Evolutionary conservation across 129 eudicot genomes (phyloP), one percentile per base, ranked within the genome.

Genomic region (Rutidosis leptorrhynchoides): DNA sequence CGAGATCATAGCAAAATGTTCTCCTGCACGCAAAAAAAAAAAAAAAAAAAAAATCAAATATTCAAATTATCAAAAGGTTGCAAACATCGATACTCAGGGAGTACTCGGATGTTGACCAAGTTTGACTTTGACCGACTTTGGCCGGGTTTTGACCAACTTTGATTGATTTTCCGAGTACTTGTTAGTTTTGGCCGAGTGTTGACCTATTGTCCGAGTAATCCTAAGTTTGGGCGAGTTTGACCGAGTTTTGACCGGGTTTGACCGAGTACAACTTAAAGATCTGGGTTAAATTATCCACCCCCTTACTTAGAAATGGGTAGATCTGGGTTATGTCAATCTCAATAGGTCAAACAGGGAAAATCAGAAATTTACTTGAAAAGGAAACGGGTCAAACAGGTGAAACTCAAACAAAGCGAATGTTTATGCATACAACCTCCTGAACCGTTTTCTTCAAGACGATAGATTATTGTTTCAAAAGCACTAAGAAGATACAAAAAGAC

Each of bases 1-100:
- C 56, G 99, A 94, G 58, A 94, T 84, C 99, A 94, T 83, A 16
- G 99, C 99, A 76, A 94, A 94, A 51, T 89, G 85, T 78, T 89
- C 97, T 42, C 99, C 99, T 94, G 85, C 56, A 67, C 67, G 28
- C 64, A 46, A 56, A 40, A 27, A 43, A 37, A 22, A 56, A 2
- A 23, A 37, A 58, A 37, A 23, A 7, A 8, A 35, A 54, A 21
- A 17, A 8, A 22, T 22, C 15, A 25, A 22, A 7, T 9, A 9
- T 20, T 22, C 26, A 53, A 53, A 53, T 12, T 11, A 40, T n/a
- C n/a, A n/a, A n/a, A n/a, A n/a, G n/a, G n/a, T n/a, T n/a, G n/a
- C n/a, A n/a, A n/a, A n/a, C n/a, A n/a, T n/a, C n/a, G n/a, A n/a
- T n/a, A n/a, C n/a, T n/a, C n/a, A n/a, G n/a, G n/a, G n/a, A n/a